Evolutionary conservation across 495 filamentous ascomycete species (phyloP), one percentile per base, ranked within the genome.

Genomic region (Rostrohypoxylon terebratum): DNA sequence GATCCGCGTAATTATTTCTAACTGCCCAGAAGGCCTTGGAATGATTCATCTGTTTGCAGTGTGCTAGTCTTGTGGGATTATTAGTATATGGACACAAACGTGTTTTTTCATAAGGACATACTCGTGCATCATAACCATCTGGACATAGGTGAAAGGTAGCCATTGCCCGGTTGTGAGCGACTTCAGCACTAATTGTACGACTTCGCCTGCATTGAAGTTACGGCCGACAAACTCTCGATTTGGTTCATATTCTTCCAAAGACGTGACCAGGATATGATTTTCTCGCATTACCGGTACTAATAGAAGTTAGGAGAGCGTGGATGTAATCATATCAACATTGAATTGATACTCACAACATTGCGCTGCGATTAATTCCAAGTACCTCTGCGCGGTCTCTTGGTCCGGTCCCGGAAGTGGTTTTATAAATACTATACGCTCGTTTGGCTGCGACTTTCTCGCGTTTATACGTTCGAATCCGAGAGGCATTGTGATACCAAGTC

Each of bases 61-160:
- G 92, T 16, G 93, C 92, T 16, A 95, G 80, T 69, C 82, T 83
- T 25, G n/a, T 81, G 45, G 62, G 50, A 20, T 63, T 73, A 21
- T 55, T 4, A 63, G 38, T 14, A 23, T 11, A 10, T 53, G 7
- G 23, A 61, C 14, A 13, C 31, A 21, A 25, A 9, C 1, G 25
- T 2, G 13, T 3, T 16, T 3, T 16, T 21, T 25, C 9, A 16
- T 40, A 48, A 10, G 45, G 28, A 73, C 75, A 23, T 54, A 82
- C 83, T 88, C 86, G 73, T 93, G 91, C 87, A 93, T 91, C 91
- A 94, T 94, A 34, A 94, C 91, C 89, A 94, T 93, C 81, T 93
- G 90, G 14, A 95, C 91, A 64, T 90, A 90, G 53, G 86, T 80
- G 74, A 94, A 92, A 1, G 90, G 88, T 31, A 95, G 80, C 93